Evolutionary conservation across 306 rosid genomes (phyloP), one percentile per base, ranked within the genome.

Genomic region (Lathyrus oleraceus): DNA sequence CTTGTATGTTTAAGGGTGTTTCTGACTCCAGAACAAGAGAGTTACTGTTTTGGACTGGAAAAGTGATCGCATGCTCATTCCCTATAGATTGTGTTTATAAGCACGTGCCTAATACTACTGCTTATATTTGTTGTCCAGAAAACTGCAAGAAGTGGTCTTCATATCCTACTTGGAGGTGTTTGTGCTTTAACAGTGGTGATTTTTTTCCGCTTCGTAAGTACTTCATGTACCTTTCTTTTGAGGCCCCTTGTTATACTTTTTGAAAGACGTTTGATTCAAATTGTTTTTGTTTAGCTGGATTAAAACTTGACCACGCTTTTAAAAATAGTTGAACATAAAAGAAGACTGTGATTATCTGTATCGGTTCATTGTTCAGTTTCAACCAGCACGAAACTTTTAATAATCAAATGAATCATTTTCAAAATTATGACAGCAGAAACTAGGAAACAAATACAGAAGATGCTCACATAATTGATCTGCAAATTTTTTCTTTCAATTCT

Each of bases 181-280:
- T 94, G 98, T 79, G 98, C 98, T 77, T 85, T 94, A 75, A 82
- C 98, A 21, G 91, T 94, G 40, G 98, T 94, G 82, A 78, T 90
- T 76, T 90, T 90, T 88, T 90, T 94, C 76, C 98, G 98, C 62
- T 94, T 90, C 76, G 98, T 94, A 86, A 94, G 98, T 81, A 70
- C 13, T 67, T 70, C 21, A 6, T 45, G 27, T 51, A 21, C 61
- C 78, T 39, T 64, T 14, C 71, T 44, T 73, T 43, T 59, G 76
- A 49, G 71, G 16, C 56, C 69, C 68, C 48, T 61, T 40, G 15
- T 12, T 59, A 20, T 58, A 48, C 59, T 14, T 60, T 76, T 65
- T 60, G 30, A 16, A 9, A 70, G 60, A 54, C 54, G 30, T 63
- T 72, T 65, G 61, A 13, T 66, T 70, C 53, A 16, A 44, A 61